Evolutionary conservation across 1,139 yeast species (phyloP).

Genomic region (Blastobotrys raffinosifermentans): DNA sequence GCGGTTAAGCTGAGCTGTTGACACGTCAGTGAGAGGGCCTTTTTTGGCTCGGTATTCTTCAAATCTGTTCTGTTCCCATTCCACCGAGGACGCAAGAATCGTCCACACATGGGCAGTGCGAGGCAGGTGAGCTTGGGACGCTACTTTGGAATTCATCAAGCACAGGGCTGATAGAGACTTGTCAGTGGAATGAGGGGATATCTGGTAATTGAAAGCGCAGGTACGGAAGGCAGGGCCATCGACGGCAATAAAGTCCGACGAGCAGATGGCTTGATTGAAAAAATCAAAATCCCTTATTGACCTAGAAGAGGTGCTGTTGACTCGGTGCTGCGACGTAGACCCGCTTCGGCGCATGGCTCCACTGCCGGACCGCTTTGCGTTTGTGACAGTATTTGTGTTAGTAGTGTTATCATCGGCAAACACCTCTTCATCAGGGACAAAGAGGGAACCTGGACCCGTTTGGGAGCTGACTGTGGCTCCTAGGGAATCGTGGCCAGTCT

Average conservation of each 20-base stretch:
- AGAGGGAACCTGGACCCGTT: not conserved
- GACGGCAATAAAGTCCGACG: conserved; percentile 5
- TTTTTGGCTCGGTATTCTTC: conserved; percentile 9
- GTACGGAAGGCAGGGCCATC: no score
- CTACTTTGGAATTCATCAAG: conserved; percentile 52
- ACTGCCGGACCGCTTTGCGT: conserved; percentile 1
- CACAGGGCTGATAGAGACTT: conserved; percentile 50
- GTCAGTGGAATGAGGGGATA: conserved; percentile 51
- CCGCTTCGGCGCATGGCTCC: no score
- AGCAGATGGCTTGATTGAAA: conserved; percentile 12
- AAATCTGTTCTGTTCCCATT: conserved; percentile 37
- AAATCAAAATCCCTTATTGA: conserved; percentile 12
- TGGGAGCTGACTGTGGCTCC: no score
- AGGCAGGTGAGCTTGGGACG: conserved; percentile 46
- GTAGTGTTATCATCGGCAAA: conserved; percentile 6
- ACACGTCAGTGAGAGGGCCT: no score
- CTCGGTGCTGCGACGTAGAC: no score
- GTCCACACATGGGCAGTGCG: conserved; percentile 69
- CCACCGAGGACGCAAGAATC: conserved; percentile 51
- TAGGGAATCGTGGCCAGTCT: conserved; percentile 20
- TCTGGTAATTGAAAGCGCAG: no score
- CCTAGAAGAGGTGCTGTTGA: no score
- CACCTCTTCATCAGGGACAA: conserved; percentile 2
- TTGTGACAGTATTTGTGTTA: conserved; percentile 3
- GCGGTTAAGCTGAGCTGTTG: no score